phyloP scores from a whole-genome alignment of 495 filamentous ascomycete genomes.

The Hypoxylon intermedium region DNA sequence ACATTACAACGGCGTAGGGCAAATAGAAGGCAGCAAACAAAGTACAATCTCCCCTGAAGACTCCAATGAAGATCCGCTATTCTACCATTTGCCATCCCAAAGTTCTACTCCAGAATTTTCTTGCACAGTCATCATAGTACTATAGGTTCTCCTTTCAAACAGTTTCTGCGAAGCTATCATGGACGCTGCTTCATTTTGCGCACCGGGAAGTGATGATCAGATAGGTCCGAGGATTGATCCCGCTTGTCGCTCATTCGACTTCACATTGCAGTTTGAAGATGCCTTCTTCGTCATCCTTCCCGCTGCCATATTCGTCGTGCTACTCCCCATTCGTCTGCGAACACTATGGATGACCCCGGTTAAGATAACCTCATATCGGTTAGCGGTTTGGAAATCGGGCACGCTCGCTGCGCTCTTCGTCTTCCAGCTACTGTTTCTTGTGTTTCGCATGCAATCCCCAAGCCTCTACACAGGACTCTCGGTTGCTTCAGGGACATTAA shows the following conservation, averaged over 20 bases:
- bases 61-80: too few species aligned
- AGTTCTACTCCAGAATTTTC: too few species aligned
- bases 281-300: constrained; percentile 41
- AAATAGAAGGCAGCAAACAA: too few species aligned
- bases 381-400: constrained; percentile 44
- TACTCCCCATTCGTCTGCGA: constrained; percentile 32
- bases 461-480: constrained; percentile 28
- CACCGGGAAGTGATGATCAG: too few species aligned
- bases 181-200: too few species aligned
- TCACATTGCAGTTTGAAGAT: constrained; percentile 49
- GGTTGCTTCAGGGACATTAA: constrained; percentile 29
- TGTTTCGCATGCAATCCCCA: constrained; percentile 22
- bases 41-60: too few species aligned
- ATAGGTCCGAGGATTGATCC: constrained; percentile 42
- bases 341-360: constrained; percentile 35
- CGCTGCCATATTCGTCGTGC: constrained; percentile 42
- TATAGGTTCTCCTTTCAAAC: too few species aligned
- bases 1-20: too few species aligned
- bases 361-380: constrained; percentile 39
- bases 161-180: too few species aligned
- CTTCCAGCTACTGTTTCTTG: constrained; percentile 39
- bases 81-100: too few species aligned
- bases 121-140: too few species aligned
- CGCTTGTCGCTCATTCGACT: constrained; percentile 46
- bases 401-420: constrained; percentile 27